A percentile compares a stretch with the other conserved stretches of the same genome.
These are phyloP conservation scores for Gypsophila paniculata DNA, from an alignment of 179 eudicot genomes.

Conservation along the genomic window DNA sequence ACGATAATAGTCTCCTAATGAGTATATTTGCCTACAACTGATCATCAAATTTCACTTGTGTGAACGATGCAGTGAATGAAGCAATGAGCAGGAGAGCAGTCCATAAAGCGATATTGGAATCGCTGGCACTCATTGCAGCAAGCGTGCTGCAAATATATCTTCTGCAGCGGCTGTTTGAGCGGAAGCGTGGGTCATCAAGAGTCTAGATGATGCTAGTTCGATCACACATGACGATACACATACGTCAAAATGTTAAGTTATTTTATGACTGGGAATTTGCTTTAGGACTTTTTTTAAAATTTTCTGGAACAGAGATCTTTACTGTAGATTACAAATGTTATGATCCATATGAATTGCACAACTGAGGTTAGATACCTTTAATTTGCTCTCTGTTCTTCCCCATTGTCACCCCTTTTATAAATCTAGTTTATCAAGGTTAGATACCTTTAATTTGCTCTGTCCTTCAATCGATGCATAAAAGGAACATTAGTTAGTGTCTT, in stretches of 20 bases:
- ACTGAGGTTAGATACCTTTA: not conserved
- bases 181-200: slow-evolving; percentile 52
- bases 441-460: too few relatives aligned
- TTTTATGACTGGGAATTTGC: slow-evolving; percentile 4
- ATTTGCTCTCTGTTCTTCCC: not conserved
- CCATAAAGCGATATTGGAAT: slow-evolving; percentile 72
- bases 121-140: slow-evolving; percentile 64
- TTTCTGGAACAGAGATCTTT: not conserved
- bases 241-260: not conserved
- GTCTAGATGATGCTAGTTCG: slow-evolving; percentile 35
- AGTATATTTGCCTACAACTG: not conserved
- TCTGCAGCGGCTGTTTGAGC: slow-evolving; percentile 64
- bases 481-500: too few relatives aligned
- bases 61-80: slow-evolving; percentile 62
- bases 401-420: not conserved
- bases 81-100: slow-evolving; percentile 73
- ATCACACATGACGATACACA: not conserved
- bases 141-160: slow-evolving; percentile 80
- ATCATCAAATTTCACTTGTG: slow-evolving; percentile 5
- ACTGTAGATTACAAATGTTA: slow-evolving; percentile 17
- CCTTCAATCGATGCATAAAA: too few relatives aligned
- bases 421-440: not conserved
- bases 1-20: not conserved
- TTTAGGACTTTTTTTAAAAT: not conserved
- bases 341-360: not conserved